Base-by-base conservation (phyloP, 768 basidiomycete genomes). In the Leucosporidium yakuticum region DNA sequence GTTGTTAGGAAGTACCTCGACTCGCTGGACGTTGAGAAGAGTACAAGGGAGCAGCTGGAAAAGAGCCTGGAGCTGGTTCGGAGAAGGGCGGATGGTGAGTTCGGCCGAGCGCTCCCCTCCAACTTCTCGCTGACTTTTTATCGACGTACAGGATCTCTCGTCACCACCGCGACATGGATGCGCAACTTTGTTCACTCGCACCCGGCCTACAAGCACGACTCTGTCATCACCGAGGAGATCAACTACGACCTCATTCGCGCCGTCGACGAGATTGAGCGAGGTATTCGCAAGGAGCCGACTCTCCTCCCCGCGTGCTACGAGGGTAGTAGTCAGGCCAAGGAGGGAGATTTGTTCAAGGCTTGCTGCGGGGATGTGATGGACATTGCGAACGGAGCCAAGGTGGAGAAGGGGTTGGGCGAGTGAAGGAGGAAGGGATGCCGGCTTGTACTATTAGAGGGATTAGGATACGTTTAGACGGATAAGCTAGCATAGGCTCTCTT, bases 141-240 rank as follows among this genome's bases (percentile, higher is more conserved):
- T 65, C 19, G 60, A 32, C 58, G 34, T 64, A 31, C 53, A 25
- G 27, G 91, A 27, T 82, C 87, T 9, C 81, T 97, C 31, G 78
- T 85, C 77, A 97, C 96, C 0, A 85, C 91, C 11, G 96, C 96
- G 17, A 85, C 86, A 5, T 99, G 92, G 92, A 93, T 96, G 65
- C 85, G 96, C 47, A 83, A 88, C 57, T 98, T 97, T 79, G 89
- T 99, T 53, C 85, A 86, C 31, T 84, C 86, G 2, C 96, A 99
- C 78, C 90, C 94, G 12, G 84, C 81, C n/a, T 99, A 99, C 81
- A 87, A 88, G 78, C 83, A 85, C 60, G 92, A 99, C 80, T 95
- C 92, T n/a, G 88, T 89, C 60, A 91, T 99, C 25, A 88, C 83
- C 60, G 84, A 90, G 75, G 87, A 89, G 79, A 91, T 98, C 76